Evolutionary conservation across 1,284 basidiomycete genomes (phyloP), one percentile per base, ranked within the genome.

Genomic region (Cryptococcus neoformans): DNA sequence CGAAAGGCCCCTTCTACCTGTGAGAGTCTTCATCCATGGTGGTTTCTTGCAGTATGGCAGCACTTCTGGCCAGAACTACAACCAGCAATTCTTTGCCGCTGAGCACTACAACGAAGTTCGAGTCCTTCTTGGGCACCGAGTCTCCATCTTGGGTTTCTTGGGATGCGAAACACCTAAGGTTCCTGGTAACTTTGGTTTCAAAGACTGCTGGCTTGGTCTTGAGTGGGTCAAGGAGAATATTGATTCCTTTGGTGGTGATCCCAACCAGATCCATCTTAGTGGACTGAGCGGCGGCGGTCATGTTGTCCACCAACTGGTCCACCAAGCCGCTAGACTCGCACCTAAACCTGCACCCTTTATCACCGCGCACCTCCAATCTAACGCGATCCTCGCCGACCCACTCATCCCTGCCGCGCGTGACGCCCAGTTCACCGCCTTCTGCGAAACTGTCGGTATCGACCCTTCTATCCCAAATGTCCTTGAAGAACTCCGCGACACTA

Each of bases 1-100:
- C 8, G 14, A 42, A 34, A n/a, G 37, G 14, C 46, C 40, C 9
- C 85, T 87, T 45, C 83, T 85, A 57, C 85, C 87, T 0, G 87
- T 89, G 50, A 85, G 82, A 57, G 81, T 88, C 2, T 89, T 88
- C 72, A 85, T 89, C 41, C 87, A 89, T 59, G 88, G 87, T 54
- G 89, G 88, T 11, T 89, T 88, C 68, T 80, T 90, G n/a, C 87
- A 90, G 69, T 90, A 87, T 62, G 87, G 87, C 2, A 41, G 87
- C 84, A 10, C 88, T 84, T 67, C 78, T 74, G 34, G 72, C 84
- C 14, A 77, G 66, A 46, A 75, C 74, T 53, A 72, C 61, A 71
- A 70, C 56, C 87, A 89, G 69, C 84, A 86, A 4, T 87, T 88
- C 67, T 86, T 83, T 67, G 78, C 87, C 35, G 79, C 86, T 1